Base-by-base conservation (phyloP, 768 basidiomycete genomes). In the Ephemerocybe angulata region DNA sequence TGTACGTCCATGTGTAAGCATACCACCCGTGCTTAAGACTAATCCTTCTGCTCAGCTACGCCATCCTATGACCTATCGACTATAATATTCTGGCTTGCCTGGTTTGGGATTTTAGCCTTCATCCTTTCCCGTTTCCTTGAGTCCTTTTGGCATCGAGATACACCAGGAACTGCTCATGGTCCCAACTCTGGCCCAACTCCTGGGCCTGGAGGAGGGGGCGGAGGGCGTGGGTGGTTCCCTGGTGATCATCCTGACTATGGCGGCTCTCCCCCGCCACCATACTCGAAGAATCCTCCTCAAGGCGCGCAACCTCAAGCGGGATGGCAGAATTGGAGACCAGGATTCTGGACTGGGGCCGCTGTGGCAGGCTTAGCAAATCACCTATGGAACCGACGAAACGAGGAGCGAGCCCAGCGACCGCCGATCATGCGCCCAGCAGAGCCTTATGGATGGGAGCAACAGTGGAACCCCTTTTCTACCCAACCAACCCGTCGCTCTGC, bases 311-410 rank as follows among this genome's bases (percentile, higher is more conserved):
- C 60, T 24, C 66, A 69, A n/a, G n/a, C n/a, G n/a, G n/a, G n/a
- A n/a, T n/a, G n/a, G 53, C 59, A 58, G 38, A 72, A 73, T 29
- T 85, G 83, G 82, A 68, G 73, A 38, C 86, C 88, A 11, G 92
- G 92, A 3, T 94, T 96, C 66, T 94, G 86, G 88, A 86, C 88
- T 1, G 93, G 93, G 3, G 83, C 89, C 6, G 81, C 83, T 1
- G 62, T 88, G 1, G 94, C 91, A 6, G 87, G 86, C 24, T 66
- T 88, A 2, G 87, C 85, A 2, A 80, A 83, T 25, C 81, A 81
- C 57, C 61, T 84, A 2, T 72, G 77, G 69, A 85, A 78, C 63
- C 67, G 66, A 50, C 61, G 56, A 51, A 69, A 57, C 35, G 57
- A 60, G 24, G 41, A 55, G 4, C 6, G 61, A 68, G 40, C 61